Percentiles rank a stretch among this genome's conserved stretches.
These are phyloP conservation scores for Penicillium dipodomyicola DNA, from an alignment of 495 filamentous ascomycete genomes.

Conservation along the genomic window DNA sequence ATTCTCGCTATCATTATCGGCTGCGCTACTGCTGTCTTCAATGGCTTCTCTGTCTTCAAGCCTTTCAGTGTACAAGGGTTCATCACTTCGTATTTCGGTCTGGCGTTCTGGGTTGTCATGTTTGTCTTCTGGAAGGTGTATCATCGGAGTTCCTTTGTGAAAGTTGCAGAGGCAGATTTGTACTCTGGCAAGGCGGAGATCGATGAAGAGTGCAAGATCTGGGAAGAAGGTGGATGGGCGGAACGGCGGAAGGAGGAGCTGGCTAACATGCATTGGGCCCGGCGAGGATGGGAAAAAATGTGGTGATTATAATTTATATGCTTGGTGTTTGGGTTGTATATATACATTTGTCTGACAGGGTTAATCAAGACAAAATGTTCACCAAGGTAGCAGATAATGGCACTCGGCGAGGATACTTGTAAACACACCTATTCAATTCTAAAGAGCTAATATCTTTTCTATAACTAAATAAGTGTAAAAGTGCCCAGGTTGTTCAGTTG, in stretches of 20 bases:
- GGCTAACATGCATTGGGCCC: slow-evolving; percentile 24
- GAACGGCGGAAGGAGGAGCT: slow-evolving; percentile 30
- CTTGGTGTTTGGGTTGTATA: not conserved
- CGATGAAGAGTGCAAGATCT: slow-evolving; percentile 35
- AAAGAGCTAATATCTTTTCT: no score
- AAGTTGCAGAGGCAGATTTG: slow-evolving; percentile 27
- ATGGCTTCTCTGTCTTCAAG: slow-evolving; percentile 35
- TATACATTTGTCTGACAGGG: no score
- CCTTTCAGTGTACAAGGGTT: slow-evolving; percentile 36
- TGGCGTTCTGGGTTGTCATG: slow-evolving; percentile 34
- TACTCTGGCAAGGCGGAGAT: slow-evolving; percentile 33
- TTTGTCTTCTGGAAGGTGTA: slow-evolving; percentile 35
- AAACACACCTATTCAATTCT: no score
- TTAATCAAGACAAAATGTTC: no score
- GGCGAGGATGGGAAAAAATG: slow-evolving; percentile 33
- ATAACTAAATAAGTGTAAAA: not conserved
- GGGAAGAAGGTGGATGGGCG: slow-evolving; percentile 33
- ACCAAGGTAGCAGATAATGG: not conserved
- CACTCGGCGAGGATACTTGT: not conserved
- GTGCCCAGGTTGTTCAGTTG: no score
- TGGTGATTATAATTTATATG: slow-evolving; percentile 28
- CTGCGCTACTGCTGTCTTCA: slow-evolving; percentile 25
- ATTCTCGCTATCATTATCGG: slow-evolving; percentile 28
- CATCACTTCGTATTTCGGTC: slow-evolving; percentile 34
- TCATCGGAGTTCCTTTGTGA: slow-evolving; percentile 31